Evolutionary conservation across 768 basidiomycete genomes (phyloP), one percentile per base, ranked within the genome.

Genomic region (Coprinopsis marcescibilis): DNA sequence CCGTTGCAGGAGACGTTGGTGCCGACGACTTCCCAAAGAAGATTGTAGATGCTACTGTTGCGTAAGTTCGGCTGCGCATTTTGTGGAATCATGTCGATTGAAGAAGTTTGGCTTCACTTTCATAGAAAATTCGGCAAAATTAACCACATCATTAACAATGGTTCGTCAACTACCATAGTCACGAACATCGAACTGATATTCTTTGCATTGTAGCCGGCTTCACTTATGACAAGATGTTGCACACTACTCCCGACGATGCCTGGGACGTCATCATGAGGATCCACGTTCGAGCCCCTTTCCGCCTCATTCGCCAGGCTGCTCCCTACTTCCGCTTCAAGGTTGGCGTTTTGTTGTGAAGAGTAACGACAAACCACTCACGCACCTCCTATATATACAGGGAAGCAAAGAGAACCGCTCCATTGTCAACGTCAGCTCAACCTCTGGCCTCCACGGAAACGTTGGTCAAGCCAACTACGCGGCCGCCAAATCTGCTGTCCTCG

Each of bases 71-170:
- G 36, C 13, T 24, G n/a, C 8, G 8, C 26, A 24, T 46, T 3
- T 25, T 30, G 4, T 19, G 41, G 5, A 20, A 25, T n/a, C 27
- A 13, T 30, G 41, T 32, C 3, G 10, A 48, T 38, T 14, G 13
- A 26, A 33, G 17, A 11, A n/a, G 17, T 41, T 8, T 23, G 23
- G 29, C 6, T 15, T 2, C 39, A 27, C 4, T 41, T 20, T 32
- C 32, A 24, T 57, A 89, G 84, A 49, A 80, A 82, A 52, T 91
- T 81, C 53, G 89, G 88, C 20, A 85, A 88, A 60, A 81, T 92
- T 41, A 89, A 92, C 64, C 87, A 91, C 60, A 86, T 91, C 44
- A 73, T 91, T 25, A 90, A 90, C 66, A 91, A 91, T 52, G 83
- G 80, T 75, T 23, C 41, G 69, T 59, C n/a, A n/a, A 2, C n/a